A percentile compares a stretch with the other conserved stretches of the same genome.
These are phyloP conservation scores for Trichophyton simii DNA, from an alignment of 2,329 filamentous ascomycete genomes.

Conservation along the genomic window DNA sequence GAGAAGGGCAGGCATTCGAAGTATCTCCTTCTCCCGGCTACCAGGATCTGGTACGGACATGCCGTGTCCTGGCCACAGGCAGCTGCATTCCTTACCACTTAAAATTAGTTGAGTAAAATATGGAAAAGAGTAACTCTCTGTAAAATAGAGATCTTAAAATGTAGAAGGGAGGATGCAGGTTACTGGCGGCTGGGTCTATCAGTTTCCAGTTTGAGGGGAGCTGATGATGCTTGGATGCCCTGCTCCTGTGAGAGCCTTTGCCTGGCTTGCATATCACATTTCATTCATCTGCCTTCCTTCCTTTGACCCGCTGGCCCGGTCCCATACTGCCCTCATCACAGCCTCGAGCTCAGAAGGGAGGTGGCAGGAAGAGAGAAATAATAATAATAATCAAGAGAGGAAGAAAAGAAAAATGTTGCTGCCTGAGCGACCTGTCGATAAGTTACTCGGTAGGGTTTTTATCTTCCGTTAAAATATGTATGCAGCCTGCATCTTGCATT, in stretches of 20 bases:
- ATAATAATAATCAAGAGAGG: too few species aligned
- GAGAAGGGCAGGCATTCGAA: background rate
- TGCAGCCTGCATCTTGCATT: background rate
- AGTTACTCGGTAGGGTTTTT: background rate
- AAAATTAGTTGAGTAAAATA: background rate
- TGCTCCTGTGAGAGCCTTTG: background rate
- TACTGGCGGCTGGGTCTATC: background rate
- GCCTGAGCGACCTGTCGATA: background rate
- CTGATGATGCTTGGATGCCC: background rate
- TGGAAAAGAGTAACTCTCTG: too few species aligned
- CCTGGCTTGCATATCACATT: background rate
- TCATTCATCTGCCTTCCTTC: background rate
- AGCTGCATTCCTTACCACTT: background rate
- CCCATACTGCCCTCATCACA: background rate
- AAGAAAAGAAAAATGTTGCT: background rate
- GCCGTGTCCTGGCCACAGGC: background rate
- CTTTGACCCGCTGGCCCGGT: constrained; percentile 1
- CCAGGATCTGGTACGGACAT: background rate
- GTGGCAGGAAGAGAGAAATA: too few species aligned
- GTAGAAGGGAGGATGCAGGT: background rate
- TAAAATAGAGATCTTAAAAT: too few species aligned
- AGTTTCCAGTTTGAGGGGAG: background rate
- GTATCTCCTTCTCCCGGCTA: background rate
- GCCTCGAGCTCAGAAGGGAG: background rate
- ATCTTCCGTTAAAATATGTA: background rate